Evolutionary conservation across 345 rosid species (phyloP).

Genomic region (Linum tenue): DNA sequence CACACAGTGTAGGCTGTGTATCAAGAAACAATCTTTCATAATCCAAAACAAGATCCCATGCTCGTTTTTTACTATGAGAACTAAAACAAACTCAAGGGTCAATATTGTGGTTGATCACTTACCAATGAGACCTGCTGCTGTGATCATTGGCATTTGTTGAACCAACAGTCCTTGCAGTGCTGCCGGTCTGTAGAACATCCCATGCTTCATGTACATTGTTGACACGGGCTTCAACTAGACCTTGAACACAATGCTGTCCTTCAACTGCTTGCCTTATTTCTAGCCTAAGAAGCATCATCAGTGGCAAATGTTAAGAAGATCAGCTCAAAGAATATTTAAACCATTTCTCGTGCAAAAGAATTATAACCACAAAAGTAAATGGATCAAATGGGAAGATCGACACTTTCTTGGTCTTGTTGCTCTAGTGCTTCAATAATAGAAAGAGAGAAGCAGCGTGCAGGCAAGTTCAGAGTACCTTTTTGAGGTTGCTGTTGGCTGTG

Average conservation of each 20-base stretch:
- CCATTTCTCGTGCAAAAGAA: no score
- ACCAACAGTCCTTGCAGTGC: conserved; percentile 82
- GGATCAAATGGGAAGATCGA: no score
- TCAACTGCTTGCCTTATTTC: conserved; percentile 73
- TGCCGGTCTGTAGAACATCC: conserved; percentile 88
- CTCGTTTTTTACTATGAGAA: not conserved
- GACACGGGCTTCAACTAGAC: conserved; percentile 77
- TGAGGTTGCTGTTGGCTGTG: conserved; percentile 43
- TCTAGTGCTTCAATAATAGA: no score
- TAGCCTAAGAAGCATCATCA: conserved; percentile 39
- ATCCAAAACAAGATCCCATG: not conserved
- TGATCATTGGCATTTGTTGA: conserved; percentile 86
- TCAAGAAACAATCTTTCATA: conserved; percentile 2
- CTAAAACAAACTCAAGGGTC: not conserved
- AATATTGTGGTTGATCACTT: not conserved
- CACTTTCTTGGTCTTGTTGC: no score
- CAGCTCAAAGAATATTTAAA: no score
- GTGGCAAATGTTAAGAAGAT: no score
- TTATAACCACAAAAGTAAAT: no score
- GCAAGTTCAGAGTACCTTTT: conserved; percentile 45
- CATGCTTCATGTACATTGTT: conserved; percentile 73
- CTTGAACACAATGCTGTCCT: conserved; percentile 81
- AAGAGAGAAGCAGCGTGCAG: not conserved
- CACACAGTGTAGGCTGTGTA: conserved; percentile 85
- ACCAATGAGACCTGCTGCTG: conserved; percentile 99